phyloP scores from a whole-genome alignment of 345 rosid genomes.

The Gossypium sturtianum region DNA sequence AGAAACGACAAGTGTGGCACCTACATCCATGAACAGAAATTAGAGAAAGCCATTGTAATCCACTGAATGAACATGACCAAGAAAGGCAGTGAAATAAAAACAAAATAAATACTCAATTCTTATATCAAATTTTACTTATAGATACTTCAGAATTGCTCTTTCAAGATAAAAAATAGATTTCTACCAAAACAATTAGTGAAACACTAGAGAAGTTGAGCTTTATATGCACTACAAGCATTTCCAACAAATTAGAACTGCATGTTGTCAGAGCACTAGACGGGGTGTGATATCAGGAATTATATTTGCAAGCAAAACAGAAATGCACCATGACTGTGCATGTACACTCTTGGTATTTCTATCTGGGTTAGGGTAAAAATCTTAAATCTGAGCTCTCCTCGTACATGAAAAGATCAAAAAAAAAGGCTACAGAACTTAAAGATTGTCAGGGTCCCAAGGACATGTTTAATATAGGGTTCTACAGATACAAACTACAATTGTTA shows the following conservation, averaged over 20 bases:
- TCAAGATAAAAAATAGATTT: not conserved
- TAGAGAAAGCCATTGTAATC: not conserved
- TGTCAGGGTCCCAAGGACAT: not conserved
- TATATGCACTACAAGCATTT: not conserved
- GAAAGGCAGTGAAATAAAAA: not conserved
- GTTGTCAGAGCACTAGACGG: not conserved
- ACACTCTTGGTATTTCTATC: not conserved
- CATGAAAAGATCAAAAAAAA: not conserved
- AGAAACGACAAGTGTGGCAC: constrained; percentile 96
- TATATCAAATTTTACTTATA: not conserved
- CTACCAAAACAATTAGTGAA: not conserved
- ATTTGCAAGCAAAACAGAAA: not conserved
- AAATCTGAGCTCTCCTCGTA: not conserved
- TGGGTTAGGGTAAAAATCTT: not conserved
- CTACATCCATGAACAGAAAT: constrained; percentile 30
- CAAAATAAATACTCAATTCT: not conserved
- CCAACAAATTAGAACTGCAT: not conserved
- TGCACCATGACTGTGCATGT: not conserved
- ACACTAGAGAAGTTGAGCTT: not conserved
- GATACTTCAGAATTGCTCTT: not conserved
- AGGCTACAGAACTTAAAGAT: not conserved
- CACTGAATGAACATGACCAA: not conserved
- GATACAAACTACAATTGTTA: not conserved
- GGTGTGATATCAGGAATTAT: not conserved
- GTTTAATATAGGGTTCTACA: not conserved